A percentile compares a stretch with the other conserved stretches of the same genome.
Conservation (phyloP, 768 basidiomycete genomes). For the Neoboletus brunneissimus region DNA sequence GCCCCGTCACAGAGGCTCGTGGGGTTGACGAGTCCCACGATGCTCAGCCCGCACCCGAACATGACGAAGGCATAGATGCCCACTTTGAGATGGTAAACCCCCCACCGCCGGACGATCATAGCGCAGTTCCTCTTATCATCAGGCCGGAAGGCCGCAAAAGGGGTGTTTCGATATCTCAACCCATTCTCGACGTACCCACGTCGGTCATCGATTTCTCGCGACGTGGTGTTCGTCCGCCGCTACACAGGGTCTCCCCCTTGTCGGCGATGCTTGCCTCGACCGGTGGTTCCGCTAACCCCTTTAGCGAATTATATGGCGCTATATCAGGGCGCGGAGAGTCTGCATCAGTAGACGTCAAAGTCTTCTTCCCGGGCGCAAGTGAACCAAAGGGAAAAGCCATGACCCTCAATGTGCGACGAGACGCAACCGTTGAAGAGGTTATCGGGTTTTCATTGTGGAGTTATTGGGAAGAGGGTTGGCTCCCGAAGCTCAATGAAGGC, state of each 20-base stretch:
- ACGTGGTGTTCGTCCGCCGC: conserved; percentile 43
- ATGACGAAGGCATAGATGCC: conserved; percentile 34
- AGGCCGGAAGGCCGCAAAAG: conserved; percentile 30
- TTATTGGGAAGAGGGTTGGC: conserved; percentile 89
- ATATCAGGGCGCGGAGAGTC: conserved; percentile 75
- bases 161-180: conserved; percentile 29
- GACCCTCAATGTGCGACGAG: conserved; percentile 74
- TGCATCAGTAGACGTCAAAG: conserved; percentile 59
- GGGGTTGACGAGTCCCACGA: conserved; percentile 30
- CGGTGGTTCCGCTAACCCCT: conserved; percentile 71
- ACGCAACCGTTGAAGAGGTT: conserved; percentile 92
- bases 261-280: conserved; percentile 72
- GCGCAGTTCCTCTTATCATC: conserved; percentile 16
- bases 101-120: conserved; percentile 24
- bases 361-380: conserved; percentile 83
- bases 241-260: conserved; percentile 58
- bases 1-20: conserved; percentile 60
- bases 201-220: conserved; percentile 48
- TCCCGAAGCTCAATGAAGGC: conserved; percentile 73
- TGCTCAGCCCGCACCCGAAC: conserved; percentile 19
- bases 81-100: conserved; percentile 59
- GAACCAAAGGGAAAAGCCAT: conserved; percentile 61
- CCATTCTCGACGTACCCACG: conserved; percentile 13
- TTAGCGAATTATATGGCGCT: conserved; percentile 80
- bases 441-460: conserved; percentile 89